Conservation (phyloP, 495 filamentous ascomycete species). For the Opeltia flavorubescens region DNA sequence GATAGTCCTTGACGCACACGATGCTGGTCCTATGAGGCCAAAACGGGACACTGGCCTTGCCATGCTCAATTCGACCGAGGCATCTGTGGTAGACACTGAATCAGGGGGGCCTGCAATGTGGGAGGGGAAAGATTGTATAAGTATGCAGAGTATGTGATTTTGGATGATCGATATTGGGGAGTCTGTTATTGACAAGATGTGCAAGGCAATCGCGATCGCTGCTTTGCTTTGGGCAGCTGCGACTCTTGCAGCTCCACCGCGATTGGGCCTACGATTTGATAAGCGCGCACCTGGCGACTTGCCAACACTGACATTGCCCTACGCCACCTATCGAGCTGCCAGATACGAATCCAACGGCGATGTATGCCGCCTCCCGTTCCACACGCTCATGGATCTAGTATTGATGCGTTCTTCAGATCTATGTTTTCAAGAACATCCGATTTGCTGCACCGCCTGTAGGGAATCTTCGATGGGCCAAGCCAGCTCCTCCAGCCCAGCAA, state of each 20-base stretch:
- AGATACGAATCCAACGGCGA: conserved; percentile 23
- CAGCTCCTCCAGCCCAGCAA: conserved; percentile 31
- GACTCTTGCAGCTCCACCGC: conserved; percentile 3
- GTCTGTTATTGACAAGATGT: neutral
- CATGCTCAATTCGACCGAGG: too few relatives aligned
- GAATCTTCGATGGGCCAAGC: conserved; percentile 40
- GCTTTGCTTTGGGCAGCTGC: neutral
- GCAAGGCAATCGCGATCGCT: neutral
- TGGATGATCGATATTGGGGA: too few relatives aligned
- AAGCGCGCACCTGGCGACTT: conserved; percentile 14
- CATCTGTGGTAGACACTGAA: too few relatives aligned
- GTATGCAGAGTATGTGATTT: too few relatives aligned
- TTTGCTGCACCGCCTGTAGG: conserved; percentile 42
- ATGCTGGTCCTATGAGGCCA: too few relatives aligned
- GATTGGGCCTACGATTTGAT: conserved; percentile 13
- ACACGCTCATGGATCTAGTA: neutral
- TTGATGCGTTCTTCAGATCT: conserved; percentile 15
- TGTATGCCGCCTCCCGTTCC: conserved; percentile 8
- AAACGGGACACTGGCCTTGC: too few relatives aligned
- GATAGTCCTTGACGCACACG: too few relatives aligned
- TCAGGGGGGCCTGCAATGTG: too few relatives aligned
- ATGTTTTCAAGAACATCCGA: conserved; percentile 42
- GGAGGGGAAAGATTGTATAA: too few relatives aligned
- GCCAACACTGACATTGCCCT: conserved; percentile 22
- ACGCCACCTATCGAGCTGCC: conserved; percentile 23